Conservation (phyloP, 371 early-diverging fungal species). For the Mucor velutinosus region DNA sequence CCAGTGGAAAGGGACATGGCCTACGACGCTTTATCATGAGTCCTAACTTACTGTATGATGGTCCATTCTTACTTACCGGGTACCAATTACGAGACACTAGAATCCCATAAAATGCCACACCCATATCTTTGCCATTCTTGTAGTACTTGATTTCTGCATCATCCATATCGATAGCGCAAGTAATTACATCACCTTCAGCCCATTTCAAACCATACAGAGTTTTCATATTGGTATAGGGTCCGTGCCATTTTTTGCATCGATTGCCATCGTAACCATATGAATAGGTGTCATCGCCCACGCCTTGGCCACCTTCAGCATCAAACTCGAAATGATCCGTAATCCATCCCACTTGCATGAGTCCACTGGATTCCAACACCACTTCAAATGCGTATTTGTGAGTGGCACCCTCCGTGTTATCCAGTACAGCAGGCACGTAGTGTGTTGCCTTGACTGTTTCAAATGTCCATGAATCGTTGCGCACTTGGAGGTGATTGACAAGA, state of each 20-base stretch:
- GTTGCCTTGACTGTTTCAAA: conserved; percentile 68
- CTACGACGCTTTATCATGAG: conserved; percentile 3
- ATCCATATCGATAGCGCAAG: conserved; percentile 65
- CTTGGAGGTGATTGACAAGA: conserved; percentile 35
- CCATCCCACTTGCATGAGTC: conserved; percentile 81
- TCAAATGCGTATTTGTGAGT: conserved; percentile 62
- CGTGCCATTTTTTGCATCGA: conserved; percentile 75
- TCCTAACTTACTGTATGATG: too few relatives aligned
- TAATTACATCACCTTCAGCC: conserved; percentile 64
- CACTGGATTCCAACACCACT: conserved; percentile 56
- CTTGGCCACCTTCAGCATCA: conserved; percentile 73
- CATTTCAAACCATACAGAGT: conserved; percentile 64
- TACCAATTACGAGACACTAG: conserved; percentile 52
- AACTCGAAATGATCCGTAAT: conserved; percentile 48
- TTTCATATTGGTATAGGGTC: conserved; percentile 23
- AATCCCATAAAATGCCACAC: conserved; percentile 68
- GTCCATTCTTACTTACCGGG: conserved; percentile 34
- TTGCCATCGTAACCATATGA: conserved; percentile 77
- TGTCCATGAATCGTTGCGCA: conserved; percentile 64
- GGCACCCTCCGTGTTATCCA: not conserved
- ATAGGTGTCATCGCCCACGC: conserved; percentile 70
- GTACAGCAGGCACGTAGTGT: conserved; percentile 29
- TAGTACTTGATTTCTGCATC: conserved; percentile 56
- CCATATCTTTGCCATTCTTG: conserved; percentile 65
- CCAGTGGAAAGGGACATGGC: conserved; percentile 48